Conservation (phyloP, 192 early-diverging fungal species). For the Coemansia sp. region DNA sequence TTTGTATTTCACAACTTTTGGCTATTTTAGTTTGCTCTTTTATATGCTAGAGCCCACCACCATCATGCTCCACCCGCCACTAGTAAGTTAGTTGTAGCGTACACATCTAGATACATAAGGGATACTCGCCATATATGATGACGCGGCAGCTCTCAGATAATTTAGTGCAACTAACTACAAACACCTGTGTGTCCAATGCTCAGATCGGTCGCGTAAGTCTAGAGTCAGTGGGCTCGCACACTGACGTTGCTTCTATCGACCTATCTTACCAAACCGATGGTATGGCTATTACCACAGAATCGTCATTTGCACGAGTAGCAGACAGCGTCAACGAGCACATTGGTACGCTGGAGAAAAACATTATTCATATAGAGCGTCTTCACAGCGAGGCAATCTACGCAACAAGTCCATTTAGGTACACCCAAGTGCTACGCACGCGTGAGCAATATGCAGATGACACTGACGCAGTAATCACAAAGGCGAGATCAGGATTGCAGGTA, state of each 20-base stretch:
- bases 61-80: slow-evolving; percentile 2
- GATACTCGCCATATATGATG: neutral
- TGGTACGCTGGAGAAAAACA: slow-evolving; percentile 17
- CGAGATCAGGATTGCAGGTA: slow-evolving; percentile 15
- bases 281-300: slow-evolving; percentile 14
- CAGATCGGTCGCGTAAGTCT: slow-evolving; percentile 14
- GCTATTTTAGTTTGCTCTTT: neutral
- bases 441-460: slow-evolving; percentile 24
- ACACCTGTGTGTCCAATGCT: neutral
- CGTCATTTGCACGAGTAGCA: slow-evolving; percentile 21
- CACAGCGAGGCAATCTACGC: slow-evolving; percentile 37
- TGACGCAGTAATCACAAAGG: slow-evolving; percentile 11
- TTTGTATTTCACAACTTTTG: neutral
- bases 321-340: slow-evolving; percentile 24
- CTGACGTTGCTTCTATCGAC: slow-evolving; percentile 6
- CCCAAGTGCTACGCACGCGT: slow-evolving; percentile 19
- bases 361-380: slow-evolving; percentile 29
- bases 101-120: neutral
- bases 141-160: neutral
- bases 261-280: slow-evolving; percentile 15
- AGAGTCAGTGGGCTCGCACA: slow-evolving; percentile 3
- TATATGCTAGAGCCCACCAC: neutral
- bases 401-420: slow-evolving; percentile 27
- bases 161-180: neutral
- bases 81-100: neutral